These are phyloP conservation scores for Podospora conica DNA, from an alignment of 495 filamentous ascomycete genomes.

Conservation along the genomic window DNA sequence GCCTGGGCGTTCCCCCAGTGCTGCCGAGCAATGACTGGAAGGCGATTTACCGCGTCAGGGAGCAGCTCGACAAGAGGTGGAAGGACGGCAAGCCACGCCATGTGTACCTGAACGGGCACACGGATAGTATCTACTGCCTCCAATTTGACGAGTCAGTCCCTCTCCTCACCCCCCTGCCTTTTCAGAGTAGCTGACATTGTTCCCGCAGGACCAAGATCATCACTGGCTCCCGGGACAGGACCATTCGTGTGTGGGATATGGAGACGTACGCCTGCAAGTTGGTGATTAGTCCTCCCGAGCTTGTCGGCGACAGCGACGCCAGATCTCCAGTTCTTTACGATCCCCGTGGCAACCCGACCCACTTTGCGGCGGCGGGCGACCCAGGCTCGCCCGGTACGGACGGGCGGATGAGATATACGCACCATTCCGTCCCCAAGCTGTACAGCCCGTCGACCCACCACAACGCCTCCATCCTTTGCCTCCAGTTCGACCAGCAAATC, in stretches of 20 bases:
- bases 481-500: slow-evolving; percentile 87
- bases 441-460: slow-evolving; percentile 55
- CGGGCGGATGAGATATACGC: slow-evolving; percentile 22
- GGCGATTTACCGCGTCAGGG: slow-evolving; percentile 69
- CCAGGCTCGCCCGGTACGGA: slow-evolving; percentile 8
- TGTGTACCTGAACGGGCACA: slow-evolving; percentile 85
- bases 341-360: slow-evolving; percentile 34
- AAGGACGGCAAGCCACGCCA: slow-evolving; percentile 66
- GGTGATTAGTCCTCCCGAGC: slow-evolving; percentile 60
- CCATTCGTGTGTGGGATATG: slow-evolving; percentile 93
- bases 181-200: slow-evolving; percentile 18
- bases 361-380: slow-evolving; percentile 43
- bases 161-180: not conserved
- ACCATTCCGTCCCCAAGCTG: slow-evolving; percentile 41
- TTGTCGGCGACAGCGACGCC: slow-evolving; percentile 33
- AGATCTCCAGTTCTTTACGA: slow-evolving; percentile 36
- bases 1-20: slow-evolving; percentile 44
- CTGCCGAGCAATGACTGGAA: slow-evolving; percentile 68
- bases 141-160: slow-evolving; percentile 87
- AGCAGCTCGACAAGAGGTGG: slow-evolving; percentile 73
- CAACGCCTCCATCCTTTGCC: slow-evolving; percentile 84
- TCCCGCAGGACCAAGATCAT: slow-evolving; percentile 76
- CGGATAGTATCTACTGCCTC: slow-evolving; percentile 92
- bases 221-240: slow-evolving; percentile 90
- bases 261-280: slow-evolving; percentile 73